A percentile compares a stretch with the other conserved stretches of the same genome.
Conservation (phyloP, 164 flowering plant genomes). For the Cinnamomum micranthum region DNA sequence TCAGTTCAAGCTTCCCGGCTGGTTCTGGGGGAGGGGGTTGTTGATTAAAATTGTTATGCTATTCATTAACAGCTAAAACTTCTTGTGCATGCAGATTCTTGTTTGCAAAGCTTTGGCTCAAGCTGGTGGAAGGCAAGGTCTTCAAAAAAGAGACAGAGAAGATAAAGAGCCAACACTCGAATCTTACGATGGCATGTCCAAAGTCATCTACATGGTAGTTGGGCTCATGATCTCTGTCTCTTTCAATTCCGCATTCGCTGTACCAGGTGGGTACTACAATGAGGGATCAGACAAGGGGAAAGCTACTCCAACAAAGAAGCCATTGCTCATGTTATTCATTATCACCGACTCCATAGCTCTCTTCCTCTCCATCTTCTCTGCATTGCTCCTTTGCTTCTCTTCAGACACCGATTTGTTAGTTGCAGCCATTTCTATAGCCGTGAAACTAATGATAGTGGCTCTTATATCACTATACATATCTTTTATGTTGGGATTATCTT, state of each 20-base stretch:
- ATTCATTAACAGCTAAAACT: too few species aligned
- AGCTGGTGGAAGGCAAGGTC: too few species aligned
- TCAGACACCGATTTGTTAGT: neutral
- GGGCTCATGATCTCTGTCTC: conserved; percentile 24
- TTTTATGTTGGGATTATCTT: neutral
- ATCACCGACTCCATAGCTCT: conserved; percentile 7
- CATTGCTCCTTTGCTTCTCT: conserved; percentile 1
- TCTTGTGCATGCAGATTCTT: too few species aligned
- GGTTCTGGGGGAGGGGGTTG: too few species aligned
- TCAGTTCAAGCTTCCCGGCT: too few species aligned
- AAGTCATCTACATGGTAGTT: conserved; percentile 13
- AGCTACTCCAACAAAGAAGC: conserved; percentile 2
- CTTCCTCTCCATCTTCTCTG: neutral
- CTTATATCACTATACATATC: neutral
- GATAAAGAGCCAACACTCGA: neutral
- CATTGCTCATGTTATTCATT: conserved; percentile 15
- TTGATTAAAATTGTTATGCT: too few species aligned
- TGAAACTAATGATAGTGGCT: neutral
- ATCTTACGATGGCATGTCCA: conserved; percentile 3
- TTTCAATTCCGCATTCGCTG: conserved; percentile 17
- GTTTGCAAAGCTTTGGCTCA: too few species aligned
- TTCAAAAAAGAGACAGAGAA: too few species aligned
- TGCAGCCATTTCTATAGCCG: neutral
- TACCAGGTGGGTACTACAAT: conserved; percentile 22
- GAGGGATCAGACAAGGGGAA: conserved; percentile 2